Conservation (phyloP, 306 rosid species). For the Fagus crenata region DNA sequence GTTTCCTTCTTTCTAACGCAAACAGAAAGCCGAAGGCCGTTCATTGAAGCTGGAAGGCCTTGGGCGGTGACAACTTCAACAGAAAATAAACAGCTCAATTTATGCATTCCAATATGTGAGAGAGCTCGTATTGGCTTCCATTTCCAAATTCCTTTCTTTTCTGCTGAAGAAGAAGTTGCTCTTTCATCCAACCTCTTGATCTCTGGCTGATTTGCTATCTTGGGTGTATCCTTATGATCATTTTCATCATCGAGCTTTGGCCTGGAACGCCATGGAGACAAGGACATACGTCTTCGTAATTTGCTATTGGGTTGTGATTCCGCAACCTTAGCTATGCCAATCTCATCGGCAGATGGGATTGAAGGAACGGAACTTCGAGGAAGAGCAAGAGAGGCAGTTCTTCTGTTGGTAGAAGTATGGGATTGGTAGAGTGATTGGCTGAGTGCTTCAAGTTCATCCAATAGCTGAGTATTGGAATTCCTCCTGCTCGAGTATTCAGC, state of each 20-base stretch:
- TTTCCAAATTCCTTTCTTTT: constrained; percentile 87
- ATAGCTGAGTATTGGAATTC: constrained; percentile 64
- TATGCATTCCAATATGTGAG: constrained; percentile 84
- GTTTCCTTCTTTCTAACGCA: constrained; percentile 91
- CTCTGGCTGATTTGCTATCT: constrained; percentile 27
- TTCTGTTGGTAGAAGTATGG: constrained; percentile 58
- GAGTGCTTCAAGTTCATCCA: constrained; percentile 80
- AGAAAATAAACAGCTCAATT: constrained; percentile 79
- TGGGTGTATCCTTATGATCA: constrained; percentile 17
- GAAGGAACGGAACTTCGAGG: constrained; percentile 66
- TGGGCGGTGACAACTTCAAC: constrained; percentile 82
- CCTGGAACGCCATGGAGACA: constrained; percentile 87
- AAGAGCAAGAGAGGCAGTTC: constrained; percentile 89
- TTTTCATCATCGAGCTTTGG: constrained; percentile 51
- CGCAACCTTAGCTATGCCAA: constrained; percentile 26
- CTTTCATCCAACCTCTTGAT: constrained; percentile 39
- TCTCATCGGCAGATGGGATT: constrained; percentile 48
- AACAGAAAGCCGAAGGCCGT: constrained; percentile 78
- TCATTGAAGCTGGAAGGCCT: constrained; percentile 92
- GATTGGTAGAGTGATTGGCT: constrained; percentile 77
- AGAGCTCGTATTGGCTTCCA: constrained; percentile 94
- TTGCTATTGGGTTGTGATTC: constrained; percentile 33
- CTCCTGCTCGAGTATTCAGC: constrained; percentile 39
- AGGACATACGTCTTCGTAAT: constrained; percentile 68
- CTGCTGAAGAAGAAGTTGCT: constrained; percentile 32